Conservation (phyloP, 1,284 basidiomycete genomes). For the Ganoderma resinaceum region DNA sequence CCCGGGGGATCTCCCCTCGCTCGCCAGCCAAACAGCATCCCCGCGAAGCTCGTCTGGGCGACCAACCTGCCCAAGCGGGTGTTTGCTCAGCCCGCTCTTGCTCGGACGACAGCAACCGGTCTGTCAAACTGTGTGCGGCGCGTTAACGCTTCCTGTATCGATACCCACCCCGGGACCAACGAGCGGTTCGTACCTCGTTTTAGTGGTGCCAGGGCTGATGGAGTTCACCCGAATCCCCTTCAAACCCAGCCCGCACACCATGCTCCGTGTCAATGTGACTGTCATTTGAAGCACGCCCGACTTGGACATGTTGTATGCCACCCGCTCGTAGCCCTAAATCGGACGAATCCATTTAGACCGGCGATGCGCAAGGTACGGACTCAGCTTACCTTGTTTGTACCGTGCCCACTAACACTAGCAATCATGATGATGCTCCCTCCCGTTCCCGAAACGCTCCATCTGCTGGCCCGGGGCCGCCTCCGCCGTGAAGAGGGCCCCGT, state of each 20-base stretch:
- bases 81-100: too few species aligned
- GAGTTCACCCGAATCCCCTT: constrained; percentile 77
- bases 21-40: constrained; percentile 77
- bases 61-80: constrained; percentile 78
- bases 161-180: background rate
- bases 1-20: constrained; percentile 69
- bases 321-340: background rate
- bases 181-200: constrained; percentile 48
- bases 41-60: constrained; percentile 78
- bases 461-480: constrained; percentile 81
- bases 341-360: too few species aligned
- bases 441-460: constrained; percentile 73
- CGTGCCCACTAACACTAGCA: constrained; percentile 85
- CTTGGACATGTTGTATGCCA: constrained; percentile 83
- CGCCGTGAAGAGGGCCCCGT: constrained; percentile 79
- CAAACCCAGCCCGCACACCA: constrained; percentile 82
- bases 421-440: constrained; percentile 85
- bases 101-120: too few species aligned
- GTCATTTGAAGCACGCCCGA: constrained; percentile 83
- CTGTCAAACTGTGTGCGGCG: too few species aligned
- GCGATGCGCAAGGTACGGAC: too few species aligned
- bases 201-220: constrained; percentile 77
- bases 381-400: constrained; percentile 69
- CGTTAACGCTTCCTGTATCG: too few species aligned
- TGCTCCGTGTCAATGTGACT: too few species aligned